These are phyloP conservation scores for Hydnomerulius pinastri DNA, from an alignment of 768 basidiomycete species.

Conservation along the genomic window DNA sequence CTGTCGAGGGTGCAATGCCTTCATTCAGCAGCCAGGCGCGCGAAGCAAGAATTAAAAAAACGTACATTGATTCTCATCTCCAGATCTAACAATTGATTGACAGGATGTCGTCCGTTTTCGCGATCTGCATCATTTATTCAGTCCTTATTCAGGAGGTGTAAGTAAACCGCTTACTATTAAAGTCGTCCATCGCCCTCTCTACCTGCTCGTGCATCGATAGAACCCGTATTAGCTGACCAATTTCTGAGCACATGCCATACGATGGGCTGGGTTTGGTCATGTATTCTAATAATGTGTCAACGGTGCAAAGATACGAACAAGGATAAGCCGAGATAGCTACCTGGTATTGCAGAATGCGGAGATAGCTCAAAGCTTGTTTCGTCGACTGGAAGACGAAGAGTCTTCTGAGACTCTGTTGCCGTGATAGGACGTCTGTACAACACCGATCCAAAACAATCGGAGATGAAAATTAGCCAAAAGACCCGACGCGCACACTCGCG, in stretches of 20 bases:
- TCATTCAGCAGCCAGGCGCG: constrained; percentile 6
- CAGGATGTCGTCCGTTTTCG: constrained; percentile 28
- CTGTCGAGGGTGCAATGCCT: constrained; percentile 33
- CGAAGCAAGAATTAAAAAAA: neutral
- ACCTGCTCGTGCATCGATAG: constrained; percentile 63
- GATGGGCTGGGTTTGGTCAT: constrained; percentile 63
- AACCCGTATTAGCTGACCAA: constrained; percentile 74
- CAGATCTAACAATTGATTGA: constrained; percentile 42
- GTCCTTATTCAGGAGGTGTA: neutral
- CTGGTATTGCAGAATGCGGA: constrained; percentile 39
- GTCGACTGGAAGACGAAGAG: constrained; percentile 73
- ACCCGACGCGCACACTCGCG: constrained; percentile 80
- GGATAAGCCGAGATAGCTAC: constrained; percentile 15
- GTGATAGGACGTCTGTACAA: constrained; percentile 37
- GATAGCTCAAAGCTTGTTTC: constrained; percentile 81
- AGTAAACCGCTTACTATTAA: constrained; percentile 43
- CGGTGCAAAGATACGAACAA: neutral
- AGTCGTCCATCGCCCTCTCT: constrained; percentile 54
- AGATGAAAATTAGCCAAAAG: constrained; percentile 75
- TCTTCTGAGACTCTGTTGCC: constrained; percentile 46
- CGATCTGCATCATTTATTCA: constrained; percentile 32
- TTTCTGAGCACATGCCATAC: constrained; percentile 53
- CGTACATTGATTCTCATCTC: constrained; percentile 44
- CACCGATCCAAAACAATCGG: constrained; percentile 50
- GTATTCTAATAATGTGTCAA: constrained; percentile 51